Evolutionary conservation across 1,284 basidiomycete species (phyloP), one percentile per base, ranked within the genome.

Genomic region (Anthracocystis setariae): DNA sequence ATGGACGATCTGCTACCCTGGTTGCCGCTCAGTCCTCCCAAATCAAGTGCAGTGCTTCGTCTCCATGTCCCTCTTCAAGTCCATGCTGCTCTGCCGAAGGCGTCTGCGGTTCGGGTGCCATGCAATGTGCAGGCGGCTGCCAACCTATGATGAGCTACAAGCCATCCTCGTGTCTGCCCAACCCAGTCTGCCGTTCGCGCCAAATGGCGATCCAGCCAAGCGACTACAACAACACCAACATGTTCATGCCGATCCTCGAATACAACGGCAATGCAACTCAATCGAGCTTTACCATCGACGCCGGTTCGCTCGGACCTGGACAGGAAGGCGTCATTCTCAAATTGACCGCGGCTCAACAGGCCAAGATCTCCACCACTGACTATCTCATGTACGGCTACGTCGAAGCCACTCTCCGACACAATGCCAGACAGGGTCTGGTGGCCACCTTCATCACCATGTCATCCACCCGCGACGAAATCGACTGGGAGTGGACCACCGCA

Each of bases 111-210:
- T 59, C 62, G 0, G 79, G 79, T 12, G 65, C 78, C 3, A 58
- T 59, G 66, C 74, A 78, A 23, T 79, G 78, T 55, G 75, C 70
- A 10, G 68, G 69, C n/a, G 80, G 80, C n/a, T 82, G 80, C 42
- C 58, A 80, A 20, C 74, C 80, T 0, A 21, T 74, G 61, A 51
- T 35, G 21, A 79, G 77, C 47, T 60, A 62, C 53, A 61, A 63
- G 37, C 33, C 77, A 10, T 45, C 48, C n/a, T 73, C 75, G 4
- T 82, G 80, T 46, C 51, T 73, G 12, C 67, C 79, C 10, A 79
- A 71, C 13, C 77, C 80, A 8, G 56, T 82, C 20, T 82, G 80
- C 49, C 51, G 44, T 29, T 53, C 60, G 17, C 63, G 69, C 18
- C 65, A 74, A 38, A 35, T 76, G 45, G 53, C 52, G 10, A 50